Evolutionary conservation across 441 rosid species (phyloP).

Genomic region (Oxalis stricta): DNA sequence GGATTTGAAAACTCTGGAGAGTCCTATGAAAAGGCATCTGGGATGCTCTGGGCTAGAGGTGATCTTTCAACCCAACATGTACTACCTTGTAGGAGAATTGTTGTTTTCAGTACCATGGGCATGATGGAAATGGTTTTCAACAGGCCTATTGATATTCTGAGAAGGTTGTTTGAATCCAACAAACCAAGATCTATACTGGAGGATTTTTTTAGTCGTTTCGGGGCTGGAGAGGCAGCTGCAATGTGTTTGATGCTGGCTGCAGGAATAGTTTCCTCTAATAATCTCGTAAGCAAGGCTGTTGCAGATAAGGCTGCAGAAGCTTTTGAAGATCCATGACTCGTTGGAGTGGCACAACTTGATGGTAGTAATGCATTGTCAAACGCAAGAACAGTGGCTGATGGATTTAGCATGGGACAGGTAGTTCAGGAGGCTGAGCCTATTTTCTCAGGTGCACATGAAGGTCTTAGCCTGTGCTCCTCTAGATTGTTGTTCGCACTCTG

Average conservation of each 20-base stretch:
- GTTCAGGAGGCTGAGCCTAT: constrained; percentile 96
- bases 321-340: constrained; percentile 91
- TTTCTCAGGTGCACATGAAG: constrained; percentile 91
- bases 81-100: constrained; percentile 74
- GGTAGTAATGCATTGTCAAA: constrained; percentile 63
- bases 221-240: constrained; percentile 96
- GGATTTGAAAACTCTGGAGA: constrained; percentile 56
- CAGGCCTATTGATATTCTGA: constrained; percentile 89
- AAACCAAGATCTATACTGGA: constrained; percentile 75
- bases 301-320: constrained; percentile 95
- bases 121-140: constrained; percentile 90
- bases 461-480: constrained; percentile 84
- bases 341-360: constrained; percentile 93
- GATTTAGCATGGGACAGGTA: constrained; percentile 99
- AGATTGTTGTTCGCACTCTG: constrained; percentile 86
- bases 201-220: constrained; percentile 91
- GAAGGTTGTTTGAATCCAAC: constrained; percentile 77
- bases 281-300: constrained; percentile 52
- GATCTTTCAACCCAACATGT: constrained; percentile 87
- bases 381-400: constrained; percentile 74
- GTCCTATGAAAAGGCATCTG: constrained; percentile 69
- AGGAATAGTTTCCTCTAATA: constrained; percentile 69
- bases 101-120: constrained; percentile 92
- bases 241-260: constrained; percentile 97
- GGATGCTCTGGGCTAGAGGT: constrained; percentile 92